A percentile compares a stretch with the other conserved stretches of the same genome.
phyloP scores from a whole-genome alignment of 768 basidiomycete genomes.

The Pleurotus cornucopiae region DNA sequence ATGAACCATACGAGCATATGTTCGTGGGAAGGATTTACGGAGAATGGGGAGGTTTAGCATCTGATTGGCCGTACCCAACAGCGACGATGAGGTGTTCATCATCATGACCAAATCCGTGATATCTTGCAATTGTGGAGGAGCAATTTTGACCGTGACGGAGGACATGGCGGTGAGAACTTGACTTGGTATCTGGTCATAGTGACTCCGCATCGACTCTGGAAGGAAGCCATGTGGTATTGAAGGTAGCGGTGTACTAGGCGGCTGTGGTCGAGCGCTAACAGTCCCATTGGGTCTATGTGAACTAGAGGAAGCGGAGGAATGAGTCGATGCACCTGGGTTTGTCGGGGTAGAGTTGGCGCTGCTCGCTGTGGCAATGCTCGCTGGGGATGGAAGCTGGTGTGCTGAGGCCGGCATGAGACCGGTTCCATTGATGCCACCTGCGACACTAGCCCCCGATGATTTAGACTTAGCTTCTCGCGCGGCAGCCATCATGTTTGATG shows the following conservation, averaged over 20 bases:
- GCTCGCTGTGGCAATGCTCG: constrained; percentile 59
- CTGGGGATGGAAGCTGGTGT: constrained; percentile 65
- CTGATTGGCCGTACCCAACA: constrained; percentile 46
- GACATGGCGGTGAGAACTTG: constrained; percentile 41
- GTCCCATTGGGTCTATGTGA: constrained; percentile 25
- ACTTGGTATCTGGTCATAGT: constrained; percentile 33
- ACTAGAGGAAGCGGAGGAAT: constrained; percentile 26
- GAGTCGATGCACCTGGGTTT: constrained; percentile 44
- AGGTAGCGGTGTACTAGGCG: background rate
- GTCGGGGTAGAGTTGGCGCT: constrained; percentile 80
- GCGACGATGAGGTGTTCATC: constrained; percentile 37
- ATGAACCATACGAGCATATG: constrained; percentile 69
- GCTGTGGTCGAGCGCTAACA: constrained; percentile 12
- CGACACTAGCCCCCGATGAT: constrained; percentile 2
- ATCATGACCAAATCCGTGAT: constrained; percentile 38
- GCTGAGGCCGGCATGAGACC: constrained; percentile 23
- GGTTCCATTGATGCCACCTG: constrained; percentile 10
- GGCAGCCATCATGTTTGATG: constrained; percentile 32
- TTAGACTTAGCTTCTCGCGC: constrained; percentile 31
- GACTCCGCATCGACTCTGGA: constrained; percentile 30
- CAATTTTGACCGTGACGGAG: constrained; percentile 39
- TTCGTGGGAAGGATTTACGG: constrained; percentile 69
- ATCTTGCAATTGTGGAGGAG: constrained; percentile 34
- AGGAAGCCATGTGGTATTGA: constrained; percentile 32
- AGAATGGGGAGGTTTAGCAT: constrained; percentile 63